Percentiles rank a stretch among this genome's conserved stretches.
phyloP scores from a whole-genome alignment of 1,139 yeast genomes.

The Nakaseomyces bracarensis region DNA sequence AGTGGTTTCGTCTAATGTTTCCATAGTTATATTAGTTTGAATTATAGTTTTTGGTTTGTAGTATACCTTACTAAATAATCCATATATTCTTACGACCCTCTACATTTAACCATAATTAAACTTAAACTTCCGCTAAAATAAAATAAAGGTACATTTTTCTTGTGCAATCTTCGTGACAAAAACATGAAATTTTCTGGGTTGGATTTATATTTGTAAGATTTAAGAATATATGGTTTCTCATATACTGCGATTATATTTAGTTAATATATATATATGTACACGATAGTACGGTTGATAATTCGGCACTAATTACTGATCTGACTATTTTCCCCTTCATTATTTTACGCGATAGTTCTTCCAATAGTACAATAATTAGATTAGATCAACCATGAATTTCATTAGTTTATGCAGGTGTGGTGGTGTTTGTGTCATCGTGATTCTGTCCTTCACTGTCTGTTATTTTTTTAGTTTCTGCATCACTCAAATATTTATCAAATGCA shows the following conservation, averaged over 20 bases:
- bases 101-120: no score
- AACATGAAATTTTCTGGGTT: not conserved
- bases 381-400: not conserved
- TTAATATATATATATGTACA: not conserved
- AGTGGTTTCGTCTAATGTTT: constrained; percentile 19
- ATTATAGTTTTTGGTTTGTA: not conserved
- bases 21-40: constrained; percentile 11
- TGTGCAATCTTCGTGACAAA: constrained; percentile 2
- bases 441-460: constrained; percentile 17
- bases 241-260: constrained; percentile 1
- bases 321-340: not conserved
- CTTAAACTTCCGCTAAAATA: no score
- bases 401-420: constrained; percentile 3
- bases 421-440: constrained; percentile 7
- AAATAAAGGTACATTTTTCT: not conserved
- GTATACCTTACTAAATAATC: no score
- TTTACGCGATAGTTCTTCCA: no score
- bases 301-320: not conserved
- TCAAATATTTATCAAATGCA: constrained; percentile 70
- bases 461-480: constrained; percentile 32
- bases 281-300: not conserved
- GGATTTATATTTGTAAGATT: not conserved
- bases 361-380: no score
- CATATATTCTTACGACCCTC: no score
- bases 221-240: constrained; percentile 1